Evolutionary conservation across 306 rosid genomes (phyloP).

Genomic region (Prinsepia uniflora): DNA sequence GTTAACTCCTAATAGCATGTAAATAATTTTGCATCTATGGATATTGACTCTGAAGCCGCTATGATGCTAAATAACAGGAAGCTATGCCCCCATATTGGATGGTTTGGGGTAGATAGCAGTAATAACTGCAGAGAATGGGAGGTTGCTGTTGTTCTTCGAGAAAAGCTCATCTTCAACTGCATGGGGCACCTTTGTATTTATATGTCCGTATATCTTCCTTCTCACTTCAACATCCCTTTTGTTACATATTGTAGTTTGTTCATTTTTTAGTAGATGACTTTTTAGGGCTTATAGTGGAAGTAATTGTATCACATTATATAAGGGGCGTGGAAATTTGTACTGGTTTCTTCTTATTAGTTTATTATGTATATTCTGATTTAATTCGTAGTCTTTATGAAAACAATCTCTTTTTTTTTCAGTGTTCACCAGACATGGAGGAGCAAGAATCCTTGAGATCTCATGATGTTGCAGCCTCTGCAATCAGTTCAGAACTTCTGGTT

Average conservation of each 20-base stretch:
- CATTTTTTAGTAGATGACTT: slow-evolving; percentile 20
- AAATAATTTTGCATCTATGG: slow-evolving; percentile 8
- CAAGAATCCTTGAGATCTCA: slow-evolving; percentile 41
- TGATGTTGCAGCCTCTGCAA: slow-evolving; percentile 35
- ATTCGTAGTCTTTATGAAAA: not conserved
- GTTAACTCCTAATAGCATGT: slow-evolving; percentile 17
- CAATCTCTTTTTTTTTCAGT: slow-evolving; percentile 44
- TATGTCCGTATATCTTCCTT: slow-evolving; percentile 55
- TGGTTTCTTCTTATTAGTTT: not conserved
- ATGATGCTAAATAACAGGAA: slow-evolving; percentile 33
- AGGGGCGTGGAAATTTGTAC: not conserved
- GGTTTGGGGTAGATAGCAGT: slow-evolving; percentile 34
- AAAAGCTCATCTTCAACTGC: slow-evolving; percentile 63
- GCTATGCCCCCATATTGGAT: slow-evolving; percentile 24
- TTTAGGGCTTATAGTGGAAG: not conserved
- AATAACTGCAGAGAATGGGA: slow-evolving; percentile 53
- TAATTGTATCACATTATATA: not conserved
- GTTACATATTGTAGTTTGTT: not conserved
- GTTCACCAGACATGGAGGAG: slow-evolving; percentile 58
- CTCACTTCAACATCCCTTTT: slow-evolving; percentile 9
- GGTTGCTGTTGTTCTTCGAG: slow-evolving; percentile 85
- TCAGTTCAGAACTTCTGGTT: slow-evolving; percentile 51
- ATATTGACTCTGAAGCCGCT: slow-evolving; percentile 13
- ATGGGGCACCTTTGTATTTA: slow-evolving; percentile 68
- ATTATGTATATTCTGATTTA: not conserved